These are phyloP conservation scores for Boechera divaricarpa DNA, from an alignment of 345 rosid species.

Conservation along the genomic window DNA sequence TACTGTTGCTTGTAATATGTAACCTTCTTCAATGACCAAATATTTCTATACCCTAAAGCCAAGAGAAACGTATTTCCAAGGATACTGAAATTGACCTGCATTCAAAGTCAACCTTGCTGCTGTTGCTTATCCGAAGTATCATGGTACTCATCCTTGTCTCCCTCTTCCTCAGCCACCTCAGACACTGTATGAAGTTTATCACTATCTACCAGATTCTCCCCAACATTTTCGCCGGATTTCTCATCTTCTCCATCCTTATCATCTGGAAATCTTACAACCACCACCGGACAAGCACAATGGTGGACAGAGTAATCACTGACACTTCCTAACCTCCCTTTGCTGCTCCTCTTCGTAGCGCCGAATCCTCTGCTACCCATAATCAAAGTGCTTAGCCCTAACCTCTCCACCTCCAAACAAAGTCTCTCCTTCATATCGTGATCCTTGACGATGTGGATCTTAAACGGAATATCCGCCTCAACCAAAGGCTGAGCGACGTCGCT, in stretches of 20 bases:
- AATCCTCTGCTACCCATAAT: conserved; percentile 86
- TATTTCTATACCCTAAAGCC: conserved; percentile 1
- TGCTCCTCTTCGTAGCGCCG: conserved; percentile 58
- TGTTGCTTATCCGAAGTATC: conserved; percentile 57
- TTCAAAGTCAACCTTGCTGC: conserved; percentile 37
- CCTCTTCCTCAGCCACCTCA: conserved; percentile 57
- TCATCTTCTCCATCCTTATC: conserved; percentile 53
- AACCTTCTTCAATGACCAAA: background rate
- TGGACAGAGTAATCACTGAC: conserved; percentile 86
- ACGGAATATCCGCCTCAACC: conserved; percentile 67
- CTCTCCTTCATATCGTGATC: conserved; percentile 96
- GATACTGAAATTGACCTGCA: conserved; percentile 30
- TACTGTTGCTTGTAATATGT: background rate
- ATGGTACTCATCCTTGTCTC: conserved; percentile 60
- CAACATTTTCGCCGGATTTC: background rate
- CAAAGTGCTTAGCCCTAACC: conserved; percentile 69
- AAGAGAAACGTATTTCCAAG: background rate
- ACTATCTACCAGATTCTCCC: conserved; percentile 31
- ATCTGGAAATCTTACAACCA: conserved; percentile 75
- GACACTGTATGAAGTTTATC: conserved; percentile 47
- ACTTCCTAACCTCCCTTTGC: conserved; percentile 76
- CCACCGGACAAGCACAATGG: conserved; percentile 86
- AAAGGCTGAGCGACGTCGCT: conserved; percentile 73
- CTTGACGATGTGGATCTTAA: conserved; percentile 81
- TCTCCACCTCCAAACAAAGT: conserved; percentile 84